Percentiles rank a stretch among this genome's conserved stretches.
Evolutionary conservation across 371 early-diverging fungal species (phyloP).

Genomic region (Actinomucor elegans): DNA sequence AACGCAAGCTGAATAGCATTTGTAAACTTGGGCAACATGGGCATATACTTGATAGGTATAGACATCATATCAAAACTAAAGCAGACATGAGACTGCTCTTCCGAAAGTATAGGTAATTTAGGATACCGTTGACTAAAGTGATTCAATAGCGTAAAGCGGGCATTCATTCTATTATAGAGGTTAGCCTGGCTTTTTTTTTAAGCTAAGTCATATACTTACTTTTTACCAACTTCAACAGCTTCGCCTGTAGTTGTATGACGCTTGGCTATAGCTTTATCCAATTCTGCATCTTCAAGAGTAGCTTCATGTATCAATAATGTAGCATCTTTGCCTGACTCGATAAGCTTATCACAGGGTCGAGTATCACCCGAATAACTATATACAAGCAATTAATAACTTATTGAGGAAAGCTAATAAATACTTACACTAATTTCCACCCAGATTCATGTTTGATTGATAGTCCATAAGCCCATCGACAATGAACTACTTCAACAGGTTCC

Average conservation of each 20-base stretch:
- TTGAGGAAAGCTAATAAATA: neutral
- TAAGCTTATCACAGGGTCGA: conserved; percentile 81
- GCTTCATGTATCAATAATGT: conserved; percentile 97
- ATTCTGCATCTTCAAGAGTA: conserved; percentile 85
- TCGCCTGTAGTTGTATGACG: conserved; percentile 90
- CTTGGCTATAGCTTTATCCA: conserved; percentile 82
- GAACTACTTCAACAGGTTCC: conserved; percentile 72
- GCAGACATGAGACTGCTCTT: conserved; percentile 57
- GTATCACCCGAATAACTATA: conserved; percentile 95
- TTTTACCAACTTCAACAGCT: conserved; percentile 81
- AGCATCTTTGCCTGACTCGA: conserved; percentile 68
- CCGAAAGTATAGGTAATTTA: conserved; percentile 65
- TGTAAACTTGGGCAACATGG: conserved; percentile 59
- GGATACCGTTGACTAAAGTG: conserved; percentile 99
- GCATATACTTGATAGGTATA: conserved; percentile 59
- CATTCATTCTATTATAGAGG: conserved; percentile 63
- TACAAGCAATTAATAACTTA: neutral
- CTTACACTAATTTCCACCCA: conserved; percentile 71
- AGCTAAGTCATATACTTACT: conserved; percentile 40
- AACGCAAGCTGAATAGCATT: conserved; percentile 58
- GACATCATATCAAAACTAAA: conserved; percentile 86
- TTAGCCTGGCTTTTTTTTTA: neutral
- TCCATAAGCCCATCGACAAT: conserved; percentile 82
- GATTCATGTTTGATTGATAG: conserved; percentile 63
- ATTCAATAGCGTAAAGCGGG: conserved; percentile 84